Percentiles rank a stretch among this genome's conserved stretches.
phyloP scores from a whole-genome alignment of 768 basidiomycete species.

The Podaxis pistillaris region DNA sequence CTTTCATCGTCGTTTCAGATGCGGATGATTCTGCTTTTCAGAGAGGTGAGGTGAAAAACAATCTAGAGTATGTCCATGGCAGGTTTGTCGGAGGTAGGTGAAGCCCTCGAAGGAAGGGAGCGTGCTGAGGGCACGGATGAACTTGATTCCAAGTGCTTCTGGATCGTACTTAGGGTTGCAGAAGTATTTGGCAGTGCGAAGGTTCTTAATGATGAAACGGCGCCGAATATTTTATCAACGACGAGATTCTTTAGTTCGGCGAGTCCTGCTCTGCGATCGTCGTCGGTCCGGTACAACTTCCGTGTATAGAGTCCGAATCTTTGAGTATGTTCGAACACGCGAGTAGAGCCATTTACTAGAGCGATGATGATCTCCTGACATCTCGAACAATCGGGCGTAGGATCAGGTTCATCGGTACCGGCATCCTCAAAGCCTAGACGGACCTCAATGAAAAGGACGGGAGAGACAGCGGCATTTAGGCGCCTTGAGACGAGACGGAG shows the following conservation, averaged over 20 bases:
- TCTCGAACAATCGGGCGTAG: neutral
- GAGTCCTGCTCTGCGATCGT: neutral
- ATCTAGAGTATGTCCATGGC: too few relatives aligned
- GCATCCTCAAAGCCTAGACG: neutral
- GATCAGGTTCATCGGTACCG: too few relatives aligned
- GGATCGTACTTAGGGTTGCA: neutral
- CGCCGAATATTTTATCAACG: neutral
- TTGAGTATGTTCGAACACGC: neutral
- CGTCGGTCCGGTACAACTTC: neutral
- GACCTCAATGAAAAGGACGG: neutral
- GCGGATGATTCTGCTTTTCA: too few relatives aligned
- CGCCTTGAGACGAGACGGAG: constrained; percentile 1
- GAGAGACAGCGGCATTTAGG: neutral
- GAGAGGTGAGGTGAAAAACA: too few relatives aligned
- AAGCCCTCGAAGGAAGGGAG: neutral
- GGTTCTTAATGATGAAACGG: neutral
- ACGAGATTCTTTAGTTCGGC: neutral
- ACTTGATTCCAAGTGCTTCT: neutral
- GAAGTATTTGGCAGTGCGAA: neutral
- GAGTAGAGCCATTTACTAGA: neutral
- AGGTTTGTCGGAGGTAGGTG: neutral
- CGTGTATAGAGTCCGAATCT: neutral
- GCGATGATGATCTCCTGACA: neutral
- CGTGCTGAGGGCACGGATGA: neutral
- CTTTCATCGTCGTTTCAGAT: too few relatives aligned